A percentile compares a stretch with the other conserved stretches of the same genome.
Evolutionary conservation across 139 green algal species (phyloP).

Genomic region (Chlamydomonas sp.): DNA sequence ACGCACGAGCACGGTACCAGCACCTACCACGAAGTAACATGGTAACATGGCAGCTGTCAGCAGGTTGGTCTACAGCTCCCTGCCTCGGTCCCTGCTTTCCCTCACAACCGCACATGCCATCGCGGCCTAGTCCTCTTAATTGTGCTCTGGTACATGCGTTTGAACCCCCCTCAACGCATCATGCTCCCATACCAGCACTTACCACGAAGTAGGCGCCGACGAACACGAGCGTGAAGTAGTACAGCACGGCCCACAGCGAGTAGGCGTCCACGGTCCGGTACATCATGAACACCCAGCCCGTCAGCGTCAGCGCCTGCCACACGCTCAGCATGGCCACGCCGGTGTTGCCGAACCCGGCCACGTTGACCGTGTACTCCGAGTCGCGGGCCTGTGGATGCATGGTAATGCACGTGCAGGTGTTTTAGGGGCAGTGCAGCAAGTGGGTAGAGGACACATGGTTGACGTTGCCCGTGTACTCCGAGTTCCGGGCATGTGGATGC

Average conservation of each 20-base stretch:
- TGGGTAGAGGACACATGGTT: too few species aligned
- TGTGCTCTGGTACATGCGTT: too few species aligned
- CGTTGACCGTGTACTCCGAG: conserved; percentile 30
- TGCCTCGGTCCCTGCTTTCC: too few species aligned
- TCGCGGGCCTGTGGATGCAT: neutral
- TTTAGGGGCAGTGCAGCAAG: neutral
- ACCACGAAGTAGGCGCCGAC: conserved; percentile 84
- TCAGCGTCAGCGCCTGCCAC: conserved; percentile 76
- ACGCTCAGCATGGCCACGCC: conserved; percentile 68
- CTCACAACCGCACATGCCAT: too few species aligned
- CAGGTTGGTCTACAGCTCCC: too few species aligned
- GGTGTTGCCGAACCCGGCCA: conserved; percentile 79
- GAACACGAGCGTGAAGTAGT: conserved; percentile 74
- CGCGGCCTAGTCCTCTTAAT: too few species aligned
- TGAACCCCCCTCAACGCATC: too few species aligned
- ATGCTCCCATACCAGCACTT: conserved; percentile 20
- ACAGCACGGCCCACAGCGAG: conserved; percentile 52
- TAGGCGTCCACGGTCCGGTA: conserved; percentile 65
- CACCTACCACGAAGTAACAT: too few species aligned
- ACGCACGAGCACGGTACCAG: too few species aligned
- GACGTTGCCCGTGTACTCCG: too few species aligned
- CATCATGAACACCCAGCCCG: conserved; percentile 73
- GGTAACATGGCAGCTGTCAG: too few species aligned
- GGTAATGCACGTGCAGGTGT: neutral
- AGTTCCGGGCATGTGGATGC: neutral